phyloP scores from a whole-genome alignment of 1,139 yeast genomes.

The Geotrichum reessii region DNA sequence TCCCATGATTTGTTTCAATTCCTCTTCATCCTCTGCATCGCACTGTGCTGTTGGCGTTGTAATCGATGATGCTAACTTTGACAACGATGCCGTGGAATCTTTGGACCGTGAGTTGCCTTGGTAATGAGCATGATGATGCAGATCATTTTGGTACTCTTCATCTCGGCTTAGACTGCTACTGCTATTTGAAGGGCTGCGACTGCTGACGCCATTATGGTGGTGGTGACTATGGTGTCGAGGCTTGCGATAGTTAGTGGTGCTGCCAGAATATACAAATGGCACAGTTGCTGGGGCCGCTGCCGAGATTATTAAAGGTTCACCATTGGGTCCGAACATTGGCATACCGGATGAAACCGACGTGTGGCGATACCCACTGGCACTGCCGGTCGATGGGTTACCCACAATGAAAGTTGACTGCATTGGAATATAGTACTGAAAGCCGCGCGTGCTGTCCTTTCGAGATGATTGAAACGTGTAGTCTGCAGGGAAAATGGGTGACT shows the following conservation, averaged over 20 bases:
- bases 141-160: not conserved
- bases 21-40: conserved; percentile 41
- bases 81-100: not conserved
- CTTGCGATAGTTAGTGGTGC: not conserved
- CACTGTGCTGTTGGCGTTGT: not conserved
- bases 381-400: not conserved
- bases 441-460: not conserved
- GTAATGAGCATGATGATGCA: not conserved
- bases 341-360: not conserved
- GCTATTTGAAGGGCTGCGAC: not conserved
- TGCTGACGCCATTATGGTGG: not conserved
- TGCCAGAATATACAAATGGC: not conserved
- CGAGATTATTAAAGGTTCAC: not conserved
- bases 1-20: conserved; percentile 87
- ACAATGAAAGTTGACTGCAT: not conserved
- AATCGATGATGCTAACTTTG: not conserved
- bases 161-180: not conserved
- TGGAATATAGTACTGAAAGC: not conserved
- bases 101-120: not conserved
- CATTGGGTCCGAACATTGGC: not conserved
- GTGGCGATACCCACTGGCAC: not conserved
- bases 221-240: not conserved
- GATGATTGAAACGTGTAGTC: not conserved
- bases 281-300: not conserved
- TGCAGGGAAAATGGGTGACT: conserved; percentile 25